Base-by-base conservation (phyloP, 2,329 filamentous ascomycete genomes). In the Eutypella sp. region DNA sequence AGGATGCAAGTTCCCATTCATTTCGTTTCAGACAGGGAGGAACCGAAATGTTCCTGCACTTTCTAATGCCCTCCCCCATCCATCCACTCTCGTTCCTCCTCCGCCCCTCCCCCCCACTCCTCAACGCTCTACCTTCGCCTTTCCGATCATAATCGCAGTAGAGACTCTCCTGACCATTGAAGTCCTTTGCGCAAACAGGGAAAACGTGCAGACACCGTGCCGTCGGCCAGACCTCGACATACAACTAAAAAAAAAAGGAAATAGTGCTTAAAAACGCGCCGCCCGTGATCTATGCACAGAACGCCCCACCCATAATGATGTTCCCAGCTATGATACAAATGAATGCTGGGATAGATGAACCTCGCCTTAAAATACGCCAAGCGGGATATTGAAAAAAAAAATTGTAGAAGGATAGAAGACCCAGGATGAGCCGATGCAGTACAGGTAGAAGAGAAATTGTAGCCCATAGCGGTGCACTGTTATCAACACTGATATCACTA, bases 1-100 rank as follows among this genome's bases (percentile, higher is more conserved):
- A 61, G 56, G 40, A 46, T 52, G 45, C 45, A 50, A 48, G 51
- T 52, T 52, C 55, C 51, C 58, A 53, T 33, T 22, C 15, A 19
- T n/a, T n/a, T n/a, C n/a, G n/a, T n/a, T n/a, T n/a, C 8, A 29
- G 11, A 22, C 8, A 10, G 19, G 11, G 11, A 13, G 8, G 53
- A 48, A 45, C 50, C 47, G 48, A 46, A 44, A 49, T 44, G 47
- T 53, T 47, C 47, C 46, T 47, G 47, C 55, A 47, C 47, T 48
- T 52, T 48, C 46, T 43, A 49, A 41, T 45, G 47, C 42, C 34
- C 44, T 42, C 43, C n/a, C n/a, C 46, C 43, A 36, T 47, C 36
- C 45, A 45, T 44, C 38, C 46, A n/a, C n/a, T n/a, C n/a, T n/a
- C n/a, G n/a, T n/a, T n/a, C n/a, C n/a, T n/a, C n/a, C n/a, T n/a